phyloP scores from a whole-genome alignment of 106 monocot genomes.

The Posidonia australis region DNA sequence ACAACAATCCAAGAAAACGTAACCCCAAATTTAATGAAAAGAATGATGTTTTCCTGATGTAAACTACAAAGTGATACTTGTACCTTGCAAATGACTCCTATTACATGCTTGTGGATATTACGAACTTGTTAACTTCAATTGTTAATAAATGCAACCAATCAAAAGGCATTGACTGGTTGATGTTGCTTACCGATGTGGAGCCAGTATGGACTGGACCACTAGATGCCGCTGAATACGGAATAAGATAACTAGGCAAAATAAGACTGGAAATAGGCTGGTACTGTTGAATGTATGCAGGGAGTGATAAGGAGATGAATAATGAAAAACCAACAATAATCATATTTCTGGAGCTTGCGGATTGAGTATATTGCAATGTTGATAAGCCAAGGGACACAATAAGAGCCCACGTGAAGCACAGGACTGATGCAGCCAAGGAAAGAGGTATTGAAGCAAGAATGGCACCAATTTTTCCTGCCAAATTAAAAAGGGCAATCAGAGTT shows the following conservation, averaged over 20 bases:
- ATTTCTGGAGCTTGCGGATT: conserved; percentile 84
- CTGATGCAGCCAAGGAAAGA: conserved; percentile 76
- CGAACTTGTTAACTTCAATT: no score
- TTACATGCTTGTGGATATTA: no score
- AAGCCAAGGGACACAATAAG: conserved; percentile 73
- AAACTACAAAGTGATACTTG: no score
- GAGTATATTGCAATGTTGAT: conserved; percentile 78
- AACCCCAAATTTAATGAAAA: no score
- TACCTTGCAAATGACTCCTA: no score
- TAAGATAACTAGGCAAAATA: conserved; percentile 78
- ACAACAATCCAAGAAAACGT: no score
- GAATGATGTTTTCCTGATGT: no score
- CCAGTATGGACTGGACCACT: conserved; percentile 64
- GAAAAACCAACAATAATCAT: conserved; percentile 93
- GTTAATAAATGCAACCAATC: no score
- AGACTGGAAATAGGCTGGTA: conserved; percentile 67
- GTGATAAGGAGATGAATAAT: conserved; percentile 79
- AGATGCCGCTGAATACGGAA: conserved; percentile 90
- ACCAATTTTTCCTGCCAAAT: conserved; percentile 71
- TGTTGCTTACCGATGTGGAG: conserved; percentile 37
- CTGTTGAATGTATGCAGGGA: conserved; percentile 90
- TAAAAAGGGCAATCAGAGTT: no score
- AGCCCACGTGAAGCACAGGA: conserved; percentile 95
- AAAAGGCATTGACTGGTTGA: neutral
- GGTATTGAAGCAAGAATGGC: conserved; percentile 94